These are phyloP conservation scores for Candida argentea DNA, from an alignment of 805 yeast genomes.

Conservation along the genomic window DNA sequence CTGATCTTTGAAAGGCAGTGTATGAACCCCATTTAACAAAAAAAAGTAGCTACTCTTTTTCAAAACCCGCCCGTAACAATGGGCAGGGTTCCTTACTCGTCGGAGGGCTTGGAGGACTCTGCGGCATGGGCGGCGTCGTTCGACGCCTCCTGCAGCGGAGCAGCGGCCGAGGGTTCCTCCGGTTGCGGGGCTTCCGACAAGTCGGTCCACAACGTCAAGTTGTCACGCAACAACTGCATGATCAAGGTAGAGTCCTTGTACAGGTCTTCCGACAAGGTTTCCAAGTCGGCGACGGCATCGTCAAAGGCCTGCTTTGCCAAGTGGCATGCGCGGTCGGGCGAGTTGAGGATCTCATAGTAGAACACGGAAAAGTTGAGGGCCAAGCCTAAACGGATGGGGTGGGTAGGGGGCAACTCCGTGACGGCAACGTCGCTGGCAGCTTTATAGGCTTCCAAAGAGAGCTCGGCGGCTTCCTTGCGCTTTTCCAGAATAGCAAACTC, in stretches of 20 bases:
- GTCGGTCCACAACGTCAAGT: constrained; percentile 97
- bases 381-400: constrained; percentile 95
- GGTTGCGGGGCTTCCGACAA: constrained; percentile 66
- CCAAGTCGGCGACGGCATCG: constrained; percentile 98
- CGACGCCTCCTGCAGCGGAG: too few species aligned
- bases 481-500: constrained; percentile 89
- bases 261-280: constrained; percentile 93
- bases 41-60: too few species aligned
- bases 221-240: constrained; percentile 98
- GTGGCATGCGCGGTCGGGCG: constrained; percentile 98
- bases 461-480: constrained; percentile 86
- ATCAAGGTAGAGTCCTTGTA: constrained; percentile 97
- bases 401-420: constrained; percentile 95
- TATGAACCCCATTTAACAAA: too few species aligned
- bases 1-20: too few species aligned
- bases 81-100: too few species aligned
- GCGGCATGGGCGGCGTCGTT: too few species aligned
- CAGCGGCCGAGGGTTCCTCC: constrained; percentile 17
- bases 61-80: too few species aligned
- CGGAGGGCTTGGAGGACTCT: too few species aligned
- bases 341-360: constrained; percentile 95
- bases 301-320: constrained; percentile 98
- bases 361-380: constrained; percentile 97
- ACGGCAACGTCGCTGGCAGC: constrained; percentile 95
- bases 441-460: constrained; percentile 89